These are phyloP conservation scores for Linnemannia zychae DNA, from an alignment of 192 early-diverging fungal species.

Conservation along the genomic window DNA sequence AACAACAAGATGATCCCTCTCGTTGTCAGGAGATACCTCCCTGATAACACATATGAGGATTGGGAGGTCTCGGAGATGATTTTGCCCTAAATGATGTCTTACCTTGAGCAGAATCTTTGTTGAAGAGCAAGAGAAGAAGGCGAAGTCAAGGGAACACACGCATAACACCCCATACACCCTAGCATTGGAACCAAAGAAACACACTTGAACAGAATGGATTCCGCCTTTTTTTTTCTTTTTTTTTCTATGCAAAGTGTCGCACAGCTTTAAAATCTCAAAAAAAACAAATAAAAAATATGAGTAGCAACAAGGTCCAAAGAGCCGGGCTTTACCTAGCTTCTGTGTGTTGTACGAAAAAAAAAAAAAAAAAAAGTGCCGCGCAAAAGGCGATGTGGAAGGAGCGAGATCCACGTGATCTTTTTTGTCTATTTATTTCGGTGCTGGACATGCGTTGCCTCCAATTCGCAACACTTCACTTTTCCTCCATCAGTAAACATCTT, in stretches of 20 bases:
- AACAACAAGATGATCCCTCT: conserved; percentile 93
- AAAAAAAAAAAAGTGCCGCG: not conserved
- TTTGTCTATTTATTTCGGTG: not conserved
- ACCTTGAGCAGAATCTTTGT: not conserved
- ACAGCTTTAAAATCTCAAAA: not conserved
- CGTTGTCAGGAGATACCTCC: conserved; percentile 92
- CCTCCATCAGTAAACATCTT: not conserved
- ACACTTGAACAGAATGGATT: not conserved
- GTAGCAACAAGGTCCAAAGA: not conserved
- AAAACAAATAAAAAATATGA: not conserved
- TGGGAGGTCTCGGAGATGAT: conserved; percentile 94
- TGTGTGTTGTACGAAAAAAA: not conserved
- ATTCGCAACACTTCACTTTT: not conserved
- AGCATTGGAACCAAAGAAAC: not conserved
- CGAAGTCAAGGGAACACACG: not conserved
- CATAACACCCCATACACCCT: not conserved
- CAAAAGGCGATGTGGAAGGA: not conserved
- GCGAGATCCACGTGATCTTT: not conserved
- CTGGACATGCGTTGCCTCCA: not conserved
- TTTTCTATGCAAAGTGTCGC: not conserved
- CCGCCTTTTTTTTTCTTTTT: not conserved
- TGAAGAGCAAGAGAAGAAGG: not conserved
- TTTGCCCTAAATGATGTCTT: conserved; percentile 41
- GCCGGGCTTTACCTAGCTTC: not conserved
- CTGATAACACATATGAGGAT: conserved; percentile 95